Conservation (phyloP, 2,329 filamentous ascomycete genomes). For the Biscogniauxia mediterranea region DNA sequence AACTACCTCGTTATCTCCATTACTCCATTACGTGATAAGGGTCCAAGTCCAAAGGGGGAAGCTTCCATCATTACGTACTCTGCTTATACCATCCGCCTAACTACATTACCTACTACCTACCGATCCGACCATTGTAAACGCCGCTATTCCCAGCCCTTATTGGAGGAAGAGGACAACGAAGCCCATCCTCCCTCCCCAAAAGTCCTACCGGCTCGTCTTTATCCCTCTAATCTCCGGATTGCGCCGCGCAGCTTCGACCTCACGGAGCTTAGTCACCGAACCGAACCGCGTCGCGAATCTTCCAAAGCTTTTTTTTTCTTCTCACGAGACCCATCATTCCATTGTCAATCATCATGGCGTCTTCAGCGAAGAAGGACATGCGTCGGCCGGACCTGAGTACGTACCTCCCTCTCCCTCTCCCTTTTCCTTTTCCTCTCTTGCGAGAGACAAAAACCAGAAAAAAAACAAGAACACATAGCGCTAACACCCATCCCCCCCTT, state of each 20-base stretch:
- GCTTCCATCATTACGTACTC: too few species aligned
- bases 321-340: not conserved
- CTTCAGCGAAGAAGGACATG: constrained; percentile 66
- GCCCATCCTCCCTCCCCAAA: not conserved
- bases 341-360: constrained; percentile 49
- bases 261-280: not conserved
- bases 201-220: not conserved
- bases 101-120: too few species aligned
- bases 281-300: not conserved
- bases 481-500: too few species aligned
- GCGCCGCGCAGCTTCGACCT: too few species aligned
- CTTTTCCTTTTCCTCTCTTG: too few species aligned
- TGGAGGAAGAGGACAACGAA: not conserved
- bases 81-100: too few species aligned
- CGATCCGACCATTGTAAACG: not conserved
- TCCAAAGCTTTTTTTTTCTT: not conserved
- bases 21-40: too few species aligned
- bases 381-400: constrained; percentile 70
- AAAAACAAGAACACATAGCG: not conserved
- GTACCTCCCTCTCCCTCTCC: constrained; percentile 27
- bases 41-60: too few species aligned
- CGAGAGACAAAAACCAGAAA: not conserved
- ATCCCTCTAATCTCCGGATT: not conserved
- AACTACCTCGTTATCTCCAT: too few species aligned
- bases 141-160: not conserved